A percentile compares a stretch with the other conserved stretches of the same genome.
These are phyloP conservation scores for Chytridiales sp. DNA, from an alignment of 371 early-diverging fungal species.

Conservation along the genomic window DNA sequence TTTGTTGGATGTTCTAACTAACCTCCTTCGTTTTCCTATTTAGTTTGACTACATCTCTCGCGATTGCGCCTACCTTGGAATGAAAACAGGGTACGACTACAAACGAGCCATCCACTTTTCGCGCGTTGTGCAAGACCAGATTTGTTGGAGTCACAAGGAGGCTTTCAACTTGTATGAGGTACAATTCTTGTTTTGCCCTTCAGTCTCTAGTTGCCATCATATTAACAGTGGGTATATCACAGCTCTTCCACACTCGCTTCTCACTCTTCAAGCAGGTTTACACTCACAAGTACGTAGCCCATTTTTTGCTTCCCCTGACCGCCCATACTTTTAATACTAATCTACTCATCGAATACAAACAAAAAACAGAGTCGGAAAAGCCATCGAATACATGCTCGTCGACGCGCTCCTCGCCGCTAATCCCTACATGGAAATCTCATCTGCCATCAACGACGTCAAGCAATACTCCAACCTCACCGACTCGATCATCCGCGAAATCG, in stretches of 20 bases:
- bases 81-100: constrained; percentile 79
- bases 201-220: not conserved
- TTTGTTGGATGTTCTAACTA: not conserved
- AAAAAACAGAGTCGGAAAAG: constrained; percentile 35
- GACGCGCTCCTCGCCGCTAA: constrained; percentile 88
- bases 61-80: constrained; percentile 84
- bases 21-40: not conserved
- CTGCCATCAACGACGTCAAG: constrained; percentile 64
- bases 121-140: constrained; percentile 84
- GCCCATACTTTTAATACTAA: too few relatives aligned
- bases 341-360: too few relatives aligned
- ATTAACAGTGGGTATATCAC: not conserved
- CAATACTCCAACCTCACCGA: constrained; percentile 82
- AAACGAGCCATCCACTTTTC: constrained; percentile 75
- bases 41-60: constrained; percentile 91
- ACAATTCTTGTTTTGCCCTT: constrained; percentile 40
- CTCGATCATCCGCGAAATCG: constrained; percentile 80
- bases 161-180: constrained; percentile 50
- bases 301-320: constrained; percentile 1
- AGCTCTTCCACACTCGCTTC: constrained; percentile 91
- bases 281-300: constrained; percentile 69
- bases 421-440: constrained; percentile 65
- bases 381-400: constrained; percentile 78
- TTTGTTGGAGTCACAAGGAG: constrained; percentile 73
- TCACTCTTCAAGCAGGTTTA: constrained; percentile 90